Conservation (phyloP, 306 rosid genomes). For the Aeschynomene evenia region DNA sequence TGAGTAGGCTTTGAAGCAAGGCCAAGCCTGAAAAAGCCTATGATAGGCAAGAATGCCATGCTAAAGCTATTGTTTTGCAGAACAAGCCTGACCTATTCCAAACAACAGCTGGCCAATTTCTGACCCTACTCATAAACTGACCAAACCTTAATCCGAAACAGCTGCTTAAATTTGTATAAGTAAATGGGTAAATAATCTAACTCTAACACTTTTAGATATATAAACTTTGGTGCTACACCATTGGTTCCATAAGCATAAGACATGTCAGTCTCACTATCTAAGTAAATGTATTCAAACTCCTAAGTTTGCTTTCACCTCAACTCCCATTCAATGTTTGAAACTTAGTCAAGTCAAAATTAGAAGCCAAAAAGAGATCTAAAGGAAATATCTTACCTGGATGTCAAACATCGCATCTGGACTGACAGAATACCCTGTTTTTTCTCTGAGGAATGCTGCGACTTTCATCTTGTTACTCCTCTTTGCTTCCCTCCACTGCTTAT, state of each 20-base stretch:
- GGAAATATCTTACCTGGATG: slow-evolving; percentile 67
- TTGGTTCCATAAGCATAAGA: slow-evolving; percentile 8
- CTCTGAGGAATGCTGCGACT: slow-evolving; percentile 70
- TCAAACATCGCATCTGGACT: slow-evolving; percentile 94
- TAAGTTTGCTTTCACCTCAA: not conserved
- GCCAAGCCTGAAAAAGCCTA: not conserved
- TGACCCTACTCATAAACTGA: not conserved
- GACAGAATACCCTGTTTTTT: slow-evolving; percentile 86
- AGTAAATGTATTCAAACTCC: not conserved
- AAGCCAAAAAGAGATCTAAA: not conserved
- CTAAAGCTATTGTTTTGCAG: not conserved
- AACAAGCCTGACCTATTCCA: not conserved
- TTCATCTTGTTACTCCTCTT: slow-evolving; percentile 81
- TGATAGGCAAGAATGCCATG: not conserved
- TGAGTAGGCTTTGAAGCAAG: not conserved
- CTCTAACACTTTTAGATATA: not conserved
- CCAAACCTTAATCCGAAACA: not conserved
- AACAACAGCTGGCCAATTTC: not conserved
- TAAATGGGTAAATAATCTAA: not conserved
- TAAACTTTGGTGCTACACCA: not conserved
- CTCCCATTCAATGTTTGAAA: slow-evolving; percentile 21
- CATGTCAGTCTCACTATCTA: too few species aligned
- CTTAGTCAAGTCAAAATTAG: slow-evolving; percentile 8
- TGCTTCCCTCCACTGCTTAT: slow-evolving; percentile 79
- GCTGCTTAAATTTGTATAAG: slow-evolving; percentile 1